These are phyloP conservation scores for Cyberlindnera xylosilytica DNA, from an alignment of 805 yeast species.

Conservation along the genomic window DNA sequence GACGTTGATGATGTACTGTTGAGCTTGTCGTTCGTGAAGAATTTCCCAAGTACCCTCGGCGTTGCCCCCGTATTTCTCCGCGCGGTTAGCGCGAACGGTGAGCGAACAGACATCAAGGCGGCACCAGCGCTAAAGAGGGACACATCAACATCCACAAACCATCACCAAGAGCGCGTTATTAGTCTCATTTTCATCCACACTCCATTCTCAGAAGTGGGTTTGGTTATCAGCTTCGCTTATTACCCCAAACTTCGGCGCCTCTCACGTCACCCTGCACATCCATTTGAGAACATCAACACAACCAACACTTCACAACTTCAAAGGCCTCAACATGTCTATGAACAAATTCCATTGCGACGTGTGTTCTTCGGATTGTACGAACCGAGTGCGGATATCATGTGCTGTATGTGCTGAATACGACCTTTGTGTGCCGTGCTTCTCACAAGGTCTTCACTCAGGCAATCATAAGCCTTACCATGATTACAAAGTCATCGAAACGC, in stretches of 20 bases:
- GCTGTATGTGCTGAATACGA: constrained; percentile 93
- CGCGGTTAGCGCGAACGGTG: background rate
- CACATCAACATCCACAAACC: no score
- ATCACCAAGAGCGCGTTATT: no score
- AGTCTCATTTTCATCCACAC: no score
- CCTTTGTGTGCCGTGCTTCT: constrained; percentile 96
- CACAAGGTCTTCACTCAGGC: constrained; percentile 75
- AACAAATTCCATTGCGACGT: constrained; percentile 87
- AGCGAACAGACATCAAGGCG: background rate
- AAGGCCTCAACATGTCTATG: constrained; percentile 22
- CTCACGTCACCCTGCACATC: no score
- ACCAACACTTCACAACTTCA: background rate
- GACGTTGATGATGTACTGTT: background rate
- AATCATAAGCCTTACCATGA: constrained; percentile 94
- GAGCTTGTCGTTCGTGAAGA: background rate
- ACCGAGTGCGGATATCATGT: constrained; percentile 85
- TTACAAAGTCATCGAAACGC: constrained; percentile 88
- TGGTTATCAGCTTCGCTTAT: no score
- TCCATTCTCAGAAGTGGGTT: no score
- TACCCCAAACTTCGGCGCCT: no score
- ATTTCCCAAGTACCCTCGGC: background rate
- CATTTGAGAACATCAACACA: no score
- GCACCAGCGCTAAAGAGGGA: no score
- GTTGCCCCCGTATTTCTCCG: no score
- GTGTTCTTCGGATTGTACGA: constrained; percentile 94